Conservation (phyloP, 352 stramenopile genomes). For the Globisporangium lucens region DNA sequence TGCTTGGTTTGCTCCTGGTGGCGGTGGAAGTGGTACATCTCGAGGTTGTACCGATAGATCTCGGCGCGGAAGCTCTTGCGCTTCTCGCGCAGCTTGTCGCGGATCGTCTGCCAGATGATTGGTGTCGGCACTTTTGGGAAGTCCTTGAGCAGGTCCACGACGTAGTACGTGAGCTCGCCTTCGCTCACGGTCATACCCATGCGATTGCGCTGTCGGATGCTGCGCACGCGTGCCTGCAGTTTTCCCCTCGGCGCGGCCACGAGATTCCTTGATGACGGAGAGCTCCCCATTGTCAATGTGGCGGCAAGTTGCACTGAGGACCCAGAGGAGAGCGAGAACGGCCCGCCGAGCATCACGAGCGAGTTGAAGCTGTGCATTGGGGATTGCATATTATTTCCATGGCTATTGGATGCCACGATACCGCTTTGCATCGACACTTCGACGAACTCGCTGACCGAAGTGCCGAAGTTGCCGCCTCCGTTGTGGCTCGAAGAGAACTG, state of each 20-base stretch:
- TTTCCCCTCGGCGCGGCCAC: conserved; percentile 14
- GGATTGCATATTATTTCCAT: conserved; percentile 4
- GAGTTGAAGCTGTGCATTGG: conserved; percentile 3
- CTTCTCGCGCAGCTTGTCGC: conserved; percentile 54
- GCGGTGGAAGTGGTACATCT: conserved; percentile 48
- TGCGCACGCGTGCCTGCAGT: conserved; percentile 28
- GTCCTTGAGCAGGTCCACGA: conserved; percentile 65
- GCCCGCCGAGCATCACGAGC: not conserved
- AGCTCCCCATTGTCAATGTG: not conserved
- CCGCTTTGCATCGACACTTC: conserved; percentile 32
- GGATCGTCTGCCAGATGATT: conserved; percentile 44
- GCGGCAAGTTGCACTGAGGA: not conserved
- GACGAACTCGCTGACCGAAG: conserved; percentile 27
- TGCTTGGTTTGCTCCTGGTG: conserved; percentile 48
- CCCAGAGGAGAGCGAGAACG: conserved; percentile 3
- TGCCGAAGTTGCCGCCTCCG: not conserved
- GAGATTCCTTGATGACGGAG: not conserved
- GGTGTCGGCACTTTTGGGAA: conserved; percentile 39
- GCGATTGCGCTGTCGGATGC: conserved; percentile 27
- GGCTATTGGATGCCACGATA: conserved; percentile 20
- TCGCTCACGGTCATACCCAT: conserved; percentile 25
- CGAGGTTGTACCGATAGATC: conserved; percentile 62
- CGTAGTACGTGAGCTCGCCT: conserved; percentile 51
- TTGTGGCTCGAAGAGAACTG: not conserved
- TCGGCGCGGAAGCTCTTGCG: conserved; percentile 56